phyloP scores from a whole-genome alignment of 2,329 filamentous ascomycete species.

The Polychaeton citri region DNA sequence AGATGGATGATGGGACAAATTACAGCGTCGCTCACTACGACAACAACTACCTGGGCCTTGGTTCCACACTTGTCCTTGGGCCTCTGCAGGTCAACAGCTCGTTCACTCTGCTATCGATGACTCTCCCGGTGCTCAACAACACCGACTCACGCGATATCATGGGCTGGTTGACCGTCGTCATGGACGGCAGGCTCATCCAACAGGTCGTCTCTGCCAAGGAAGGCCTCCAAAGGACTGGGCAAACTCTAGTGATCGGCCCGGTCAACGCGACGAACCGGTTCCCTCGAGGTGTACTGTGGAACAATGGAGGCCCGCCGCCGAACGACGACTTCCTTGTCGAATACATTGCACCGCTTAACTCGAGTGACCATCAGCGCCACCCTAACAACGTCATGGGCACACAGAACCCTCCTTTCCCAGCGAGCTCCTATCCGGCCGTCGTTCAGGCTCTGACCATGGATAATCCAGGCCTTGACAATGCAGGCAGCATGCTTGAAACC shows the following conservation, averaged over 20 bases:
- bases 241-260: constrained; percentile 59
- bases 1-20: constrained; percentile 22
- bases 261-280: constrained; percentile 48
- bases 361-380: constrained; percentile 14
- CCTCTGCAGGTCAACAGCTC: constrained; percentile 59
- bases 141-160: constrained; percentile 49
- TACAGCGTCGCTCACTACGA: constrained; percentile 27
- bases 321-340: constrained; percentile 7
- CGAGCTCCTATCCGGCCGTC: constrained; percentile 50
- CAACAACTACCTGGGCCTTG: constrained; percentile 27
- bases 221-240: constrained; percentile 56
- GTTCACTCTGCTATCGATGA: constrained; percentile 67
- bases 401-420: constrained; percentile 41
- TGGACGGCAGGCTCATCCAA: constrained; percentile 52
- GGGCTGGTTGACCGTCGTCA: constrained; percentile 73
- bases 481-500: constrained; percentile 54
- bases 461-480: constrained; percentile 38
- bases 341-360: constrained; percentile 17
- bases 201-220: constrained; percentile 49
- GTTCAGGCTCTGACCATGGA: constrained; percentile 44
- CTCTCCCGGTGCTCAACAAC: constrained; percentile 63
- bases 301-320: constrained; percentile 17
- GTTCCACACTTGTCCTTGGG: constrained; percentile 58
- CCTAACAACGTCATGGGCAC: constrained; percentile 19
- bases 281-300: constrained; percentile 6